Evolutionary conservation across 2,329 filamentous ascomycete species (phyloP).

Genomic region (Apiospora hydei): DNA sequence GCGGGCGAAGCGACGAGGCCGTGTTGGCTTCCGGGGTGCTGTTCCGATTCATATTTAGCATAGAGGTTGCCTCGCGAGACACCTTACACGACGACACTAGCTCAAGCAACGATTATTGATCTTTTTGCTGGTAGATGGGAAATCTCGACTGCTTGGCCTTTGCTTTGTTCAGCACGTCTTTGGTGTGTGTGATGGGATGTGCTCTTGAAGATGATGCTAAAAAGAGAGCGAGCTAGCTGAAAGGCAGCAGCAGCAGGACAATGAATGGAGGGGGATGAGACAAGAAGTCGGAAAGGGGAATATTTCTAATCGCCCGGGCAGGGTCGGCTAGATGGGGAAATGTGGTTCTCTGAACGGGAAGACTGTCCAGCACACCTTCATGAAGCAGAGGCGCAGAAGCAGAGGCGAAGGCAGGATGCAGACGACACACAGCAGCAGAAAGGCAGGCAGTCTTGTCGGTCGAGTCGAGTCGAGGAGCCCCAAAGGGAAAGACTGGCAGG

Average conservation of each 20-base stretch:
- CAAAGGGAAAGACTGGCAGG: conserved; percentile 22
- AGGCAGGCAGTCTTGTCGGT: conserved; percentile 13
- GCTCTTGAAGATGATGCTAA: conserved; percentile 20
- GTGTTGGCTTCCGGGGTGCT: conserved; percentile 93
- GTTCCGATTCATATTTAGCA: conserved; percentile 74
- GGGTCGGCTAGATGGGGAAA: conserved; percentile 19
- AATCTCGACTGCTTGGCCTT: conserved; percentile 19
- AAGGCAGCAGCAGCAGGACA: conserved; percentile 19
- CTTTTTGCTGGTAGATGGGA: not conserved
- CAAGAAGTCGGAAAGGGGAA: conserved; percentile 20
- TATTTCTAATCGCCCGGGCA: conserved; percentile 17
- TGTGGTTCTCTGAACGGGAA: conserved; percentile 20
- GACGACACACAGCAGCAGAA: conserved; percentile 9
- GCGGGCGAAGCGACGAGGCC: conserved; percentile 82
- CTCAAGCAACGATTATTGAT: conserved; percentile 12
- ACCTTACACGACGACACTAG: conserved; percentile 19
- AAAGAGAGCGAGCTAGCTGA: conserved; percentile 20
- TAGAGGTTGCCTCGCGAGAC: conserved; percentile 19
- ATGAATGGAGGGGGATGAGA: conserved; percentile 21
- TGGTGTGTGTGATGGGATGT: conserved; percentile 18
- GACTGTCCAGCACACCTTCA: conserved; percentile 21
- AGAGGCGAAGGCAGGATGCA: not conserved
- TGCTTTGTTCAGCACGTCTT: conserved; percentile 12
- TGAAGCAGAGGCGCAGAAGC: conserved; percentile 20
- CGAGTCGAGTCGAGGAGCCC: conserved; percentile 18